A percentile compares a stretch with the other conserved stretches of the same genome.
Conservation (phyloP, 2,329 filamentous ascomycete genomes). For the Colletotrichum sansevieriae region DNA sequence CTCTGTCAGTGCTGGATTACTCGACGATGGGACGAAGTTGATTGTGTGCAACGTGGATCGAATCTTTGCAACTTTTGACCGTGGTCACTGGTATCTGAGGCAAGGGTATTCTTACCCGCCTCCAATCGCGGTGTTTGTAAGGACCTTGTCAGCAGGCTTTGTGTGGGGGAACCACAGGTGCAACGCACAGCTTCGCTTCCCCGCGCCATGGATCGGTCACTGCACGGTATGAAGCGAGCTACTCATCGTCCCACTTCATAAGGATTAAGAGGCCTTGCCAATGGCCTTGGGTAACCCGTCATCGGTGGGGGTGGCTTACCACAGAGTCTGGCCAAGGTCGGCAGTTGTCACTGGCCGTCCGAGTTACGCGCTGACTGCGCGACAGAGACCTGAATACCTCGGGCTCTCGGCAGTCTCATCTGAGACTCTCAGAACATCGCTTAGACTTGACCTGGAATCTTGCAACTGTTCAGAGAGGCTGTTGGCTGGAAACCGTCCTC, state of each 20-base stretch:
- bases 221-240: background rate
- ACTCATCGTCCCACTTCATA: background rate
- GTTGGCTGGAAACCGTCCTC: too few relatives aligned
- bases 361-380: background rate
- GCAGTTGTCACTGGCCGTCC: conserved; percentile 42
- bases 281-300: background rate
- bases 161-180: conserved; percentile 13
- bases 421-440: background rate
- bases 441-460: too few relatives aligned
- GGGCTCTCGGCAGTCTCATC: background rate
- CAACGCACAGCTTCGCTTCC: conserved; percentile 11
- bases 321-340: conserved; percentile 39
- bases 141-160: conserved; percentile 17
- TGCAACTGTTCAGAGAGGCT: too few relatives aligned
- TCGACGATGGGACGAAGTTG: background rate
- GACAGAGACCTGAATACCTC: background rate
- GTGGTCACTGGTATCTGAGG: background rate
- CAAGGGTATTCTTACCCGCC: conserved; percentile 27
- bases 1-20: too few relatives aligned
- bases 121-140: conserved; percentile 18
- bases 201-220: conserved; percentile 19
- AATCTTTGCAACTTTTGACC: too few relatives aligned
- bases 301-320: conserved; percentile 29
- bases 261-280: background rate
- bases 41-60: too few relatives aligned